phyloP scores from a whole-genome alignment of 2,329 filamentous ascomycete genomes.

The Hymenoscyphus albidus region DNA sequence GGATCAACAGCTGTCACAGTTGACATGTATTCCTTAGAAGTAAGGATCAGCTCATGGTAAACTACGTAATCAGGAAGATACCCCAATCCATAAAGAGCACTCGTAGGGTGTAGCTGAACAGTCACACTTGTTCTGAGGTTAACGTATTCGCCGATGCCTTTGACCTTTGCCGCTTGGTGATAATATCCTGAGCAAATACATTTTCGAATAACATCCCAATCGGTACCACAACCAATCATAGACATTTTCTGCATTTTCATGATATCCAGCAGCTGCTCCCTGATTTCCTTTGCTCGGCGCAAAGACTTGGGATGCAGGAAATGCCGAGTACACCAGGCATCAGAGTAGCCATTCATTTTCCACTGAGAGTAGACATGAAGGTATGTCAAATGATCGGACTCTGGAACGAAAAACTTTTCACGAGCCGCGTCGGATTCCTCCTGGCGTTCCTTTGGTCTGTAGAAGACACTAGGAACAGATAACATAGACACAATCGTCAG shows the following conservation, averaged over 20 bases:
- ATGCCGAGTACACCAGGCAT: slow-evolving; percentile 88
- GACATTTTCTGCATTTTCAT: slow-evolving; percentile 91
- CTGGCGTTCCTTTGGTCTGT: slow-evolving; percentile 91
- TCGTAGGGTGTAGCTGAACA: slow-evolving; percentile 91
- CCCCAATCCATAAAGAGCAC: slow-evolving; percentile 84
- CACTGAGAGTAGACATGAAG: slow-evolving; percentile 95
- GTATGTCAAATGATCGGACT: slow-evolving; percentile 93
- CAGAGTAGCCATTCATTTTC: slow-evolving; percentile 84
- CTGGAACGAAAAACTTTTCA: slow-evolving; percentile 97
- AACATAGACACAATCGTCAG: slow-evolving; percentile 98
- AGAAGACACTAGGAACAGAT: slow-evolving; percentile 93
- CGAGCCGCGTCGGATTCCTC: slow-evolving; percentile 94
- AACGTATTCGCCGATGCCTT: slow-evolving; percentile 95
- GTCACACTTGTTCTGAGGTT: slow-evolving; percentile 93
- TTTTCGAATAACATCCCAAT: slow-evolving; percentile 93
- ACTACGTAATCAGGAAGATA: slow-evolving; percentile 96
- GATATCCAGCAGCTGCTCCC: slow-evolving; percentile 89
- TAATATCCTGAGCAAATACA: slow-evolving; percentile 98
- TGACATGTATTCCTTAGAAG: slow-evolving; percentile 96
- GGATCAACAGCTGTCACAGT: slow-evolving; percentile 95
- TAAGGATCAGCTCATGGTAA: slow-evolving; percentile 96
- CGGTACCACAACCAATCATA: slow-evolving; percentile 83
- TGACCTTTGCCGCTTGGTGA: slow-evolving; percentile 93
- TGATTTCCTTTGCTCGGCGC: slow-evolving; percentile 86
- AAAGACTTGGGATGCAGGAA: slow-evolving; percentile 95